These are phyloP conservation scores for Earliella scabrosa DNA, from an alignment of 1,284 basidiomycete genomes.

Conservation along the genomic window DNA sequence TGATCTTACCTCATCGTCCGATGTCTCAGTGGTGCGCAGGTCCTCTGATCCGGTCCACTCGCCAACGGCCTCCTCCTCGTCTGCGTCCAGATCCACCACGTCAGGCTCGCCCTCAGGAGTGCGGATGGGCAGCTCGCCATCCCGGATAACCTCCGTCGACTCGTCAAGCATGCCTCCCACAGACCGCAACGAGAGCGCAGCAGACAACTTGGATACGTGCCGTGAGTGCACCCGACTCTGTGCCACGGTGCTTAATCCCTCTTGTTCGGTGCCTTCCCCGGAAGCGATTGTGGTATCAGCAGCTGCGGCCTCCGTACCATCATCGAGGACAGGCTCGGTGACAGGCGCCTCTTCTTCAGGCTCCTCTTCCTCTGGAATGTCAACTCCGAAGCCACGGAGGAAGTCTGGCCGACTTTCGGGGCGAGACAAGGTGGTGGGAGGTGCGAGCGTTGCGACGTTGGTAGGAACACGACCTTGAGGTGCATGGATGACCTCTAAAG, in stretches of 20 bases:
- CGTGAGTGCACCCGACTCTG: constrained; percentile 66
- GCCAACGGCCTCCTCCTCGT: constrained; percentile 49
- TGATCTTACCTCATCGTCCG: constrained; percentile 68
- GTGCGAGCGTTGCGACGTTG: constrained; percentile 48
- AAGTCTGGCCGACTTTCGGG: constrained; percentile 72
- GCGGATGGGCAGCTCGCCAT: constrained; percentile 18
- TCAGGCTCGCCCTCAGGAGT: constrained; percentile 20
- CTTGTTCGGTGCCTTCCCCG: constrained; percentile 37
- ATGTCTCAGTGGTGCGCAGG: constrained; percentile 50
- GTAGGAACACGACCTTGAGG: constrained; percentile 65
- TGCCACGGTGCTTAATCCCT: constrained; percentile 48
- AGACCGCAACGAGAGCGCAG: constrained; percentile 65
- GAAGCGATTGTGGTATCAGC: constrained; percentile 30
- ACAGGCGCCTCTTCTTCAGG: constrained; percentile 29
- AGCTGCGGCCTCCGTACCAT: constrained; percentile 41
- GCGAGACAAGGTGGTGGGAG: constrained; percentile 45
- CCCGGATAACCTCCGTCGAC: constrained; percentile 12
- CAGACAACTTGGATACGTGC: constrained; percentile 70
- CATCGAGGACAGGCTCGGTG: constrained; percentile 35
- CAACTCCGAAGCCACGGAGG: constrained; percentile 74
- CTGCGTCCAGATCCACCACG: constrained; percentile 37
- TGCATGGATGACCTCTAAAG: constrained; percentile 47
- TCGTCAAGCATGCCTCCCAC: constrained; percentile 49
- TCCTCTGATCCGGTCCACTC: constrained; percentile 87
- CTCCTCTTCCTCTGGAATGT: constrained; percentile 64